These are phyloP conservation scores for Lentinus polychrous DNA, from an alignment of 1,284 basidiomycete species.

Conservation along the genomic window DNA sequence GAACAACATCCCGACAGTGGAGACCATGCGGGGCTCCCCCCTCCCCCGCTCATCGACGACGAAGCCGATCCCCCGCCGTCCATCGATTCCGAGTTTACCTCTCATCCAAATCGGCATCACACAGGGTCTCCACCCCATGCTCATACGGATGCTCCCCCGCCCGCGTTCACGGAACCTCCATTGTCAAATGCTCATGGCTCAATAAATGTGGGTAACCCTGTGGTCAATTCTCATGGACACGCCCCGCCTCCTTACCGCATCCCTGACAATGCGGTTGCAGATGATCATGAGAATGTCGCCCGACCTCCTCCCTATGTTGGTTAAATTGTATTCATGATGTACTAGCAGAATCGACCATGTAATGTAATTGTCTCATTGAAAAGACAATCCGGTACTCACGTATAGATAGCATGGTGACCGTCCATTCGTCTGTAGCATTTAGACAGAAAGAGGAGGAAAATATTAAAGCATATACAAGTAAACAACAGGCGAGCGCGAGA, in stretches of 20 bases:
- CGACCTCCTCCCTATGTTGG: slow-evolving; percentile 38
- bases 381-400: too few species aligned
- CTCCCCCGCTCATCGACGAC: slow-evolving; percentile 67
- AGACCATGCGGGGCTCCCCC: slow-evolving; percentile 8
- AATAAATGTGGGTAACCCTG: slow-evolving; percentile 6
- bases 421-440: neutral
- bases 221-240: slow-evolving; percentile 22
- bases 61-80: slow-evolving; percentile 78
- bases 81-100: slow-evolving; percentile 72
- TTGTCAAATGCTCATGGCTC: slow-evolving; percentile 6
- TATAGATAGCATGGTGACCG: neutral
- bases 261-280: slow-evolving; percentile 28
- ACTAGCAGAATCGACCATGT: too few species aligned
- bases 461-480: slow-evolving; percentile 28
- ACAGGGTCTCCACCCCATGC: slow-evolving; percentile 35
- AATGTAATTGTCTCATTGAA: too few species aligned
- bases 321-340: slow-evolving; percentile 17
- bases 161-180: slow-evolving; percentile 11
- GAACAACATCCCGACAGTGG: slow-evolving; percentile 40
- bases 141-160: slow-evolving; percentile 24
- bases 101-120: slow-evolving; percentile 39
- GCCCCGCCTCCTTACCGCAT: slow-evolving; percentile 49
- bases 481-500: slow-evolving; percentile 12
- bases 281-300: slow-evolving; percentile 30
- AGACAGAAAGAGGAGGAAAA: neutral